Base-by-base conservation (phyloP, 257 asterid species). In the Verbena officinalis region DNA sequence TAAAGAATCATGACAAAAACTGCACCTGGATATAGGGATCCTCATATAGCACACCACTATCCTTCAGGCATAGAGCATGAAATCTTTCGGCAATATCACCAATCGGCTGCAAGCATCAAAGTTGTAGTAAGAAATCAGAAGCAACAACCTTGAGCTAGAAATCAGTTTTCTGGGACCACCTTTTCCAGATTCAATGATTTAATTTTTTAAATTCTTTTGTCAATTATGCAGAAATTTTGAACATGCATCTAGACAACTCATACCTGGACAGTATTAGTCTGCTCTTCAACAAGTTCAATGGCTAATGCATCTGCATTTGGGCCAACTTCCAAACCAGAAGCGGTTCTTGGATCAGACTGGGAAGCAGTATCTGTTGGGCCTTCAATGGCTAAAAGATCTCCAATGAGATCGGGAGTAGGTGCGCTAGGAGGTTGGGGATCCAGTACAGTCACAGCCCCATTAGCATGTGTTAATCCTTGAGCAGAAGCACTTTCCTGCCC, bases 31-130 rank as follows among this genome's bases (percentile, higher is more conserved):
- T 83, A 80, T 85, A 70, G 46, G 96, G 87, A 81, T 91, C 98
- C 86, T 91, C 98, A 30, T 91, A 91, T 22, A 91, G 69, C 62
- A 91, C 95, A 24, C 98, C 98, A 72, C 98, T 91, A 73, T 91
- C 98, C 81, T 91, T 91, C 67, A 89, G 74, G 80, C 94, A 83
- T 66, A 91, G 76, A 55, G 92, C 90, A 57, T 69, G 86, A 75
- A 88, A 91, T 75, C 90, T 86, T 85, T 91, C 98, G 11, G 89
- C 83, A 71, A 83, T 84, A 78, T 79, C 83, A 73, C 95, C 95
- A 69, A 89, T 79, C 17, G 95, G 96, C 98, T 91, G 84, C 83
- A 79, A 68, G 72, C 67, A 75, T 46, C 48, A 69, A 69, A 59
- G 48, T 16, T 55, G 39, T 58, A 63, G 46, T 60, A 55, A 50